Evolutionary conservation across 257 asterid species (phyloP), one percentile per base, ranked within the genome.

Genomic region (Ophiorrhiza pumila): DNA sequence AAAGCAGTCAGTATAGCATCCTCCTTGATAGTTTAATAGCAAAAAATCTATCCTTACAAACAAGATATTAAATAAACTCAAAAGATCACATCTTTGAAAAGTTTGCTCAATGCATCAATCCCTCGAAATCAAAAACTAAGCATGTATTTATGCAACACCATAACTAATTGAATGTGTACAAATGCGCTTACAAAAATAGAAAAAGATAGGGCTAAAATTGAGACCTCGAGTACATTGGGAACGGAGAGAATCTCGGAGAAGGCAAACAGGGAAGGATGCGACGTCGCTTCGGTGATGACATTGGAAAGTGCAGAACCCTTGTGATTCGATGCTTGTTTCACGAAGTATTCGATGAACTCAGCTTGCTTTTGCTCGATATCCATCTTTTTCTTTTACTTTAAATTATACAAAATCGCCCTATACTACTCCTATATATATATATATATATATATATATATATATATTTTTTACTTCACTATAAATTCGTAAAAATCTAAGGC

Each of bases 261-360:
- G 62, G 98, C 98, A 64, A 94, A 94, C 31, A 94, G 96, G 14
- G 91, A 85, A 27, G 98, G 98, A 69, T 94, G 98, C 1, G 97
- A 94, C 73, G 97, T 94, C 57, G 97, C 97, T 71, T 91, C 97
- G 23, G 86, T 85, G 81, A 91, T 73, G 80, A 87, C 81, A 75
- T 37, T 69, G 29, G 87, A 79, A 4, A 94, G 90, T n/a, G 84
- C 83, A 6, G 91, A 62, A 56, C 95, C 96, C 72, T 78, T 81
- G 47, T 70, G 74, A 65, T 42, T 73, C 47, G 91, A 83, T 50
- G 97, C 92, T 82, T 87, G 85, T 82, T 91, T 91, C 80, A 90
- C 96, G 59, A 88, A 94, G 81, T 74, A 73, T 2, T 87, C 96
- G 78, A 94, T 88, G 81, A 86, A 88, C 82, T 91, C 98, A 58